A percentile compares a stretch with the other conserved stretches of the same genome.
These are phyloP conservation scores for Ramalina intermedia DNA, from an alignment of 495 filamentous ascomycete species.

Conservation along the genomic window DNA sequence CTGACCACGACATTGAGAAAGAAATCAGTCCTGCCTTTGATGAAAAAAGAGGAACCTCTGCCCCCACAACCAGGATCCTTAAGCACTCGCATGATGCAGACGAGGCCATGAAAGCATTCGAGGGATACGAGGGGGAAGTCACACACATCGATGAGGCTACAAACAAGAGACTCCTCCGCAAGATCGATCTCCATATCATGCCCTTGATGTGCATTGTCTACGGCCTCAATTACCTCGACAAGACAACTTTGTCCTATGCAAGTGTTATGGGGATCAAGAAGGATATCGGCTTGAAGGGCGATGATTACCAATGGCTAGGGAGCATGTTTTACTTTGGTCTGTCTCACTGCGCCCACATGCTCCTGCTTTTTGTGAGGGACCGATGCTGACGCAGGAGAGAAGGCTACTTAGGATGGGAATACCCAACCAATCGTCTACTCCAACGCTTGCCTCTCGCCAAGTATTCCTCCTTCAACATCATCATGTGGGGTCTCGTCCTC, in stretches of 20 bases:
- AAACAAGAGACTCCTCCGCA: slow-evolving; percentile 38
- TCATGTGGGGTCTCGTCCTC: slow-evolving; percentile 44
- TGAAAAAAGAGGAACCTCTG: neutral
- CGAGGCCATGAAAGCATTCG: slow-evolving; percentile 44
- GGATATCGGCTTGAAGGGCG: slow-evolving; percentile 27
- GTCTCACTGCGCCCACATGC: too few species aligned
- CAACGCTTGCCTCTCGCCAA: slow-evolving; percentile 45
- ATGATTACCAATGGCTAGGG: slow-evolving; percentile 39
- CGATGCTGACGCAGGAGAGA: neutral
- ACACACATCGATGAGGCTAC: slow-evolving; percentile 40
- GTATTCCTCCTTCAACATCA: slow-evolving; percentile 40
- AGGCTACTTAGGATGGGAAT: slow-evolving; percentile 52
- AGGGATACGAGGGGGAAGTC: slow-evolving; percentile 29
- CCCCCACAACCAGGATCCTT: neutral
- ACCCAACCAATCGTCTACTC: slow-evolving; percentile 45
- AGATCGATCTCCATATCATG: slow-evolving; percentile 49
- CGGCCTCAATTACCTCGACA: slow-evolving; percentile 51
- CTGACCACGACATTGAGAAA: slow-evolving; percentile 1
- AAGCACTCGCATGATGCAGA: slow-evolving; percentile 27
- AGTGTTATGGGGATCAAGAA: slow-evolving; percentile 46
- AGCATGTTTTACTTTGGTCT: slow-evolving; percentile 52
- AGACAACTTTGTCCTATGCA: slow-evolving; percentile 50
- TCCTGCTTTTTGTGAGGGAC: too few species aligned
- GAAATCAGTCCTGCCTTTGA: neutral
- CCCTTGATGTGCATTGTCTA: slow-evolving; percentile 45